A percentile compares a stretch with the other conserved stretches of the same genome.
Evolutionary conservation across 1,139 yeast species (phyloP).

Genomic region (Scheffersomyces parashehatae): DNA sequence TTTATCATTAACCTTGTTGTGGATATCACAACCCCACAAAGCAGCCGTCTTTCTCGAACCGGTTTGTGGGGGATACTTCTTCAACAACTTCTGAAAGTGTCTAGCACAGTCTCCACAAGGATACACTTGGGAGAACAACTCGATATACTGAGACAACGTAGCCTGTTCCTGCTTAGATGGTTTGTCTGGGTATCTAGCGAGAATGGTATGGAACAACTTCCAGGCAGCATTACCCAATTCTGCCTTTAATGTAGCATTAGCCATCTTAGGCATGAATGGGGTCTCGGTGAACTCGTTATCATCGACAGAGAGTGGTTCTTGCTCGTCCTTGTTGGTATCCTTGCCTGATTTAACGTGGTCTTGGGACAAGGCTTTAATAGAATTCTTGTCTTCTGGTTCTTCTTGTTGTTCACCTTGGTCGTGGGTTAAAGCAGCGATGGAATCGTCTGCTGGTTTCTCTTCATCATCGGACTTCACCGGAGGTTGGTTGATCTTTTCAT

Average conservation of each 20-base stretch:
- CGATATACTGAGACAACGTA: slow-evolving; percentile 57
- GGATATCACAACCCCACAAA: slow-evolving; percentile 96
- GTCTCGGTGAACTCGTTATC: slow-evolving; percentile 33
- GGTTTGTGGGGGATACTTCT: slow-evolving; percentile 82
- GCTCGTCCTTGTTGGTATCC: neutral
- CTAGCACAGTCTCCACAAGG: slow-evolving; percentile 96
- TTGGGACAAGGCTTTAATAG: neutral
- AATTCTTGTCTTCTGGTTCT: neutral
- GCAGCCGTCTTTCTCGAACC: slow-evolving; percentile 79
- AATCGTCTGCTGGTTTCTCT: slow-evolving; percentile 1
- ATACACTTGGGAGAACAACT: slow-evolving; percentile 72
- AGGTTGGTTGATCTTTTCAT: neutral
- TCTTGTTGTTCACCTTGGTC: neutral
- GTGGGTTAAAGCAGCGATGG: neutral
- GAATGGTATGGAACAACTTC: slow-evolving; percentile 82
- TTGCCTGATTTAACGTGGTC: neutral
- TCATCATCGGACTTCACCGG: neutral
- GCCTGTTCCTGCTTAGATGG: slow-evolving; percentile 66
- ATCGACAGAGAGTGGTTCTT: neutral
- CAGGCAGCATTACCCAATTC: slow-evolving; percentile 88
- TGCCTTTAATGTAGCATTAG: slow-evolving; percentile 58
- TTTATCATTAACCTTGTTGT: slow-evolving; percentile 77
- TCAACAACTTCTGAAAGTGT: slow-evolving; percentile 73
- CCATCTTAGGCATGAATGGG: slow-evolving; percentile 89
- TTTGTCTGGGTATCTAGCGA: slow-evolving; percentile 86